These are phyloP conservation scores for Achaetomium macrosporum DNA, from an alignment of 2,329 filamentous ascomycete genomes.

Conservation along the genomic window DNA sequence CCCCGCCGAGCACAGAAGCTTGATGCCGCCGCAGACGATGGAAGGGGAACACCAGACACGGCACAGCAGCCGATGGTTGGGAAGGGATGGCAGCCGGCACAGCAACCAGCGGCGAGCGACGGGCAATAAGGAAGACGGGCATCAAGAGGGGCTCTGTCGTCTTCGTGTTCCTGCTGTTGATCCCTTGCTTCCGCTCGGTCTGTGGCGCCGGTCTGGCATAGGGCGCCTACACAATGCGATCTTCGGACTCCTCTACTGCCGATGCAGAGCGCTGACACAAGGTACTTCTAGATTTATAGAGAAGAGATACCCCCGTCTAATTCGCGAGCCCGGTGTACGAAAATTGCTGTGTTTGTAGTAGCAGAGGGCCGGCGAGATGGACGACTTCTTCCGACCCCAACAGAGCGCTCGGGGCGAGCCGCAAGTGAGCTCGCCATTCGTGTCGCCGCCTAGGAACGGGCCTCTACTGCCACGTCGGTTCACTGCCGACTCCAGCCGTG, in stretches of 20 bases:
- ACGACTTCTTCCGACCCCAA: constrained; percentile 73
- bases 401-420: constrained; percentile 72
- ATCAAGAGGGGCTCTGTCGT: background rate
- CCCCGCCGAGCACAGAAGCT: background rate
- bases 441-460: constrained; percentile 65
- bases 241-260: constrained; percentile 4
- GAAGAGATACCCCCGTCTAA: constrained; percentile 32
- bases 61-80: background rate
- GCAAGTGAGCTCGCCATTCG: constrained; percentile 62
- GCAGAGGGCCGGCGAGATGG: constrained; percentile 46
- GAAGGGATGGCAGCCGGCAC: background rate
- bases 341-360: constrained; percentile 29
- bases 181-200: background rate
- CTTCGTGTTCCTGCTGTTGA: constrained; percentile 5
- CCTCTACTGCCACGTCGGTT: constrained; percentile 73
- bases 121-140: background rate
- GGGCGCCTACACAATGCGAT: background rate
- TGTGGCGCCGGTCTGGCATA: background rate
- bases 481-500: constrained; percentile 82
- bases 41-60: background rate
- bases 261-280: constrained; percentile 16
- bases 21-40: background rate
- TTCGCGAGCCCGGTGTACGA: constrained; percentile 36
- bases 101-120: background rate
- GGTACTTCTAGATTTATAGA: constrained; percentile 30